Percentiles rank a stretch among this genome's conserved stretches.
Evolutionary conservation across 768 basidiomycete genomes (phyloP).

Genomic region (Mycena epipterygia): DNA sequence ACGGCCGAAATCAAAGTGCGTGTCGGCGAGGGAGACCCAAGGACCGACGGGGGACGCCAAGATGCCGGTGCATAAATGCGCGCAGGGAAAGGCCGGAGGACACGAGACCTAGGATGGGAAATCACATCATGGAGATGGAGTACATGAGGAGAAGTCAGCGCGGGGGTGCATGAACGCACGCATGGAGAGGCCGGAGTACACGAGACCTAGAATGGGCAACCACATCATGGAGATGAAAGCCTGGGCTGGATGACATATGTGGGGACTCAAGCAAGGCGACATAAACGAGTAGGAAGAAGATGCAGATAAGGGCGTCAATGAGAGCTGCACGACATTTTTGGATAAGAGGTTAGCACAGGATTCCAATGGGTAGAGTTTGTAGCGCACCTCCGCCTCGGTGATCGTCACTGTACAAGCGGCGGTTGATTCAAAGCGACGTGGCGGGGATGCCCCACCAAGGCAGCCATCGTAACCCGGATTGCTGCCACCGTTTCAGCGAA

Average conservation of each 20-base stretch:
- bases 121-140: too few relatives aligned
- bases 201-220: constrained; percentile 56
- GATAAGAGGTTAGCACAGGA: constrained; percentile 48
- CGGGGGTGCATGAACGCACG: too few relatives aligned
- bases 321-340: constrained; percentile 57
- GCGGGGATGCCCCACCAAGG: neutral
- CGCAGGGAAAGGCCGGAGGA: too few relatives aligned
- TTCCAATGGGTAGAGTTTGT: neutral
- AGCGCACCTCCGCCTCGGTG: constrained; percentile 51
- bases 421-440: neutral
- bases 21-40: too few relatives aligned
- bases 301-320: constrained; percentile 60
- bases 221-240: constrained; percentile 49
- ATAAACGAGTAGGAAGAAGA: constrained; percentile 59
- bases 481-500: too few relatives aligned
- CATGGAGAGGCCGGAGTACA: constrained; percentile 57
- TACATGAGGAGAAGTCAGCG: too few relatives aligned
- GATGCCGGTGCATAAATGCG: too few relatives aligned
- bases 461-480: constrained; percentile 4
- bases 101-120: too few relatives aligned
- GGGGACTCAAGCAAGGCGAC: too few relatives aligned
- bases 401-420: constrained; percentile 37
- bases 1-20: too few relatives aligned
- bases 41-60: too few relatives aligned
- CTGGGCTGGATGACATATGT: constrained; percentile 60